Base-by-base conservation (phyloP, 169 alveolate species). In the Besnoitia besnoiti region DNA sequence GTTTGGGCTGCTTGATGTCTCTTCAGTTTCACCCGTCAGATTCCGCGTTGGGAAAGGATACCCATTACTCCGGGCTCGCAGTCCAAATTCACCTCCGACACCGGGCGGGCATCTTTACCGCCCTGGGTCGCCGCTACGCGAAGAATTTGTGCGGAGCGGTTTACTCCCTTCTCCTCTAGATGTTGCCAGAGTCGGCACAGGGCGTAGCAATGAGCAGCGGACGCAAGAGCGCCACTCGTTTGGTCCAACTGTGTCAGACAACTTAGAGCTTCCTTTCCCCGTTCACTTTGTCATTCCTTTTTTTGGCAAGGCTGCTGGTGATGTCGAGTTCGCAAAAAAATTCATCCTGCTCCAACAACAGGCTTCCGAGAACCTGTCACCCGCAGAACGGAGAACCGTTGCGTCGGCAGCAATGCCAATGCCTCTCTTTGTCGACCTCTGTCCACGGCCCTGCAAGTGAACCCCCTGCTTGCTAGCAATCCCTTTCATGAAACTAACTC, bases 391-490 rank as follows among this genome's bases (percentile, higher is more conserved):
- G 5, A 42, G n/a, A 24, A 37, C 39, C 82, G 14, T 8, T 42
- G 16, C 82, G 12, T 62, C 39, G n/a, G 8, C 27, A 73, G 82
- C 40, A 73, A 14, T 73, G 82, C 82, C 82, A 42, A 73, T 73
- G 82, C 82, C 82, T 35, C 46, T 73, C 47, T 73, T 73, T 42
- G 12, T 73, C 47, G 82, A 73, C n/a, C 82, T 73, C 82, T 73
- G 82, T 37, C 82, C 82, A 12, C 82, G 82, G 30, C 82, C 82
- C 39, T 3, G 82, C 67, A 55, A 21, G 24, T 55, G 67, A 55
- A n/a, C n/a, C n/a, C n/a, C n/a, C n/a, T n/a, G n/a, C n/a, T n/a
- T n/a, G n/a, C n/a, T n/a, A n/a, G n/a, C n/a, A n/a, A n/a, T n/a
- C n/a, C n/a, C n/a, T n/a, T n/a, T n/a, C n/a, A n/a, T n/a, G n/a